Percentiles rank a stretch among this genome's conserved stretches.
These are phyloP conservation scores for Aspergillus ostianus DNA, from an alignment of 495 filamentous ascomycete species.

Conservation along the genomic window DNA sequence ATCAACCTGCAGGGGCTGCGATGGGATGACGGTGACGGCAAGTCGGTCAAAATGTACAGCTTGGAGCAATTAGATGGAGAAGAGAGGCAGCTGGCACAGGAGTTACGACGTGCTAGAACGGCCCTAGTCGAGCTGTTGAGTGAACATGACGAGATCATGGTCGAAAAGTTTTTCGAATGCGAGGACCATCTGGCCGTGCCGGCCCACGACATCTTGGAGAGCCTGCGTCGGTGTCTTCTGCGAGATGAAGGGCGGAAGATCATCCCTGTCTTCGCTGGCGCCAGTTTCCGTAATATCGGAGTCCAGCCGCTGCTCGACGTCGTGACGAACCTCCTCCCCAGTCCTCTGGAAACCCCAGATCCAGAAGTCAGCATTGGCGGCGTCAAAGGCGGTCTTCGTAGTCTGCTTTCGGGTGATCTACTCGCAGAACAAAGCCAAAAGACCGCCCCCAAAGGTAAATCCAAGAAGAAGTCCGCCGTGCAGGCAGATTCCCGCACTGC, in stretches of 20 bases:
- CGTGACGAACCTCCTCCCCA: constrained; percentile 81
- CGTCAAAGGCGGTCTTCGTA: constrained; percentile 47
- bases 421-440: constrained; percentile 40
- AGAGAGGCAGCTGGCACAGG: constrained; percentile 57
- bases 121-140: constrained; percentile 80
- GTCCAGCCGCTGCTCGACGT: constrained; percentile 92
- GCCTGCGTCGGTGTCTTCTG: constrained; percentile 70
- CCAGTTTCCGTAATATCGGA: constrained; percentile 90
- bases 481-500: constrained; percentile 50
- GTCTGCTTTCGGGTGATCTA: constrained; percentile 53
- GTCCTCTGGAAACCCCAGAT: constrained; percentile 73
- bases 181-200: constrained; percentile 70
- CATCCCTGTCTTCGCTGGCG: constrained; percentile 86
- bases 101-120: constrained; percentile 72
- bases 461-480: constrained; percentile 34
- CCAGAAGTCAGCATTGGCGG: constrained; percentile 69
- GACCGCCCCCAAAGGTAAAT: constrained; percentile 39
- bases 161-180: constrained; percentile 77
- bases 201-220: constrained; percentile 60
- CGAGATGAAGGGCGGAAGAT: constrained; percentile 50
- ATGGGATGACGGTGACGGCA: constrained; percentile 65
- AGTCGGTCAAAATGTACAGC: constrained; percentile 49
- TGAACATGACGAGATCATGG: constrained; percentile 81
- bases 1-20: constrained; percentile 56
- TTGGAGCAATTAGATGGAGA: constrained; percentile 51